Evolutionary conservation across 257 asterid genomes (phyloP).

Genomic region (Rhazya stricta): DNA sequence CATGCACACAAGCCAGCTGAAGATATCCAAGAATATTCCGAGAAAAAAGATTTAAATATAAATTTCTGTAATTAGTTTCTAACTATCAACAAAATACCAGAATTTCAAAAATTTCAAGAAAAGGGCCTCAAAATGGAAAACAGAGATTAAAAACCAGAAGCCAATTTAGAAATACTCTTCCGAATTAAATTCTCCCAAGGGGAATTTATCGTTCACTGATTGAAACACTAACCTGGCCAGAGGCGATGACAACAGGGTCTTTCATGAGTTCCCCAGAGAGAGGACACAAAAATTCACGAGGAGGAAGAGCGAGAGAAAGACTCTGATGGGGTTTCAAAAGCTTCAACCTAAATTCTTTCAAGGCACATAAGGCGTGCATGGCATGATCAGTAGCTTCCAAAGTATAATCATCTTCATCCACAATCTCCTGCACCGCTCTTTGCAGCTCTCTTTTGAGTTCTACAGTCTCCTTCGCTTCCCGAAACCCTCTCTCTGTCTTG

Average conservation of each 20-base stretch:
- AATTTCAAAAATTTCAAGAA: neutral
- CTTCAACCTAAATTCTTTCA: constrained; percentile 33
- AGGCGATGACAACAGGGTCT: constrained; percentile 51
- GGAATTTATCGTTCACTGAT: neutral
- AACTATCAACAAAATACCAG: neutral
- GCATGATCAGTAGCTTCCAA: constrained; percentile 35
- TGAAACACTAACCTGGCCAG: constrained; percentile 50
- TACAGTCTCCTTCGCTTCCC: constrained; percentile 12
- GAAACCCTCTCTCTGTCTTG: constrained; percentile 3
- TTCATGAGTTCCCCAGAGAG: constrained; percentile 43
- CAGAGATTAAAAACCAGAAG: no score
- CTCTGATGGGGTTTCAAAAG: neutral
- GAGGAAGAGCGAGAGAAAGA: constrained; percentile 21
- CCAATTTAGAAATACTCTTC: neutral
- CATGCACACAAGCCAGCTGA: neutral
- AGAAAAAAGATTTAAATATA: no score
- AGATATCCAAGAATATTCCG: neutral
- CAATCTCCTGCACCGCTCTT: constrained; percentile 30
- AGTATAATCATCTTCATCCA: constrained; percentile 29
- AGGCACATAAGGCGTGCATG: constrained; percentile 30
- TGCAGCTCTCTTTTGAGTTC: constrained; percentile 46
- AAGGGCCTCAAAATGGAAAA: neutral
- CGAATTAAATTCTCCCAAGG: no score
- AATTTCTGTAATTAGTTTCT: neutral
- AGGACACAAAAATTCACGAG: constrained; percentile 45